These are phyloP conservation scores for Hortaea werneckii DNA, from an alignment of 2,329 filamentous ascomycete species.

Conservation along the genomic window DNA sequence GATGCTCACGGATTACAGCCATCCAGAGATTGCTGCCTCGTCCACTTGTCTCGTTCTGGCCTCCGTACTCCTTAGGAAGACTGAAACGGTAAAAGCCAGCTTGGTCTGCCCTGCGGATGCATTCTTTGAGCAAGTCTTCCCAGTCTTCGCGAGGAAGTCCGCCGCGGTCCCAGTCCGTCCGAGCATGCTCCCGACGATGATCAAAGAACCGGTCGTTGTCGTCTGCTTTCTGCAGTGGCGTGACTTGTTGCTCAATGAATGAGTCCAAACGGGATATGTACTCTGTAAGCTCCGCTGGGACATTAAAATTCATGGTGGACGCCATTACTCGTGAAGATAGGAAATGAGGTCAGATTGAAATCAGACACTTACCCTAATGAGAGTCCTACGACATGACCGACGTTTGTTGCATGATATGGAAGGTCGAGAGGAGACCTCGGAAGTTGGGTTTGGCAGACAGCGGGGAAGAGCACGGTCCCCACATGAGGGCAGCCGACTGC, in stretches of 20 bases:
- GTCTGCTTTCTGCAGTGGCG: slow-evolving; percentile 43
- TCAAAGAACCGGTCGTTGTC: slow-evolving; percentile 58
- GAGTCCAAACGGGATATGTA: slow-evolving; percentile 43
- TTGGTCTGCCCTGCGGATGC: slow-evolving; percentile 43
- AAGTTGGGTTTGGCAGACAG: too few species aligned
- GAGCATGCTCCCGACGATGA: slow-evolving; percentile 51
- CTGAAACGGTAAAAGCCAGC: slow-evolving; percentile 53
- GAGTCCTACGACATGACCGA: too few species aligned
- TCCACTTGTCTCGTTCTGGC: slow-evolving; percentile 35
- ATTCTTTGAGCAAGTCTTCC: slow-evolving; percentile 45
- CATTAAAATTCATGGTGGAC: slow-evolving; percentile 43
- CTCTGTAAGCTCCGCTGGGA: slow-evolving; percentile 40
- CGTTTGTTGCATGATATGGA: too few species aligned
- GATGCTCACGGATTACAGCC: slow-evolving; percentile 51
- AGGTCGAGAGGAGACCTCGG: too few species aligned
- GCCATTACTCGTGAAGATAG: background rate
- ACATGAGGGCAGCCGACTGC: too few species aligned
- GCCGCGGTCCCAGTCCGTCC: slow-evolving; percentile 50
- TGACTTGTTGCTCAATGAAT: slow-evolving; percentile 47
- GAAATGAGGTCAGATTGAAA: too few species aligned
- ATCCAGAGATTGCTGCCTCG: slow-evolving; percentile 50
- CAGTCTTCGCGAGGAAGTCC: slow-evolving; percentile 50
- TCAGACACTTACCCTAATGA: too few species aligned
- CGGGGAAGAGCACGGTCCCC: too few species aligned
- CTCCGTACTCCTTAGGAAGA: slow-evolving; percentile 47